Base-by-base conservation (phyloP, 1,284 basidiomycete species). In the Tilletia caries region DNA sequence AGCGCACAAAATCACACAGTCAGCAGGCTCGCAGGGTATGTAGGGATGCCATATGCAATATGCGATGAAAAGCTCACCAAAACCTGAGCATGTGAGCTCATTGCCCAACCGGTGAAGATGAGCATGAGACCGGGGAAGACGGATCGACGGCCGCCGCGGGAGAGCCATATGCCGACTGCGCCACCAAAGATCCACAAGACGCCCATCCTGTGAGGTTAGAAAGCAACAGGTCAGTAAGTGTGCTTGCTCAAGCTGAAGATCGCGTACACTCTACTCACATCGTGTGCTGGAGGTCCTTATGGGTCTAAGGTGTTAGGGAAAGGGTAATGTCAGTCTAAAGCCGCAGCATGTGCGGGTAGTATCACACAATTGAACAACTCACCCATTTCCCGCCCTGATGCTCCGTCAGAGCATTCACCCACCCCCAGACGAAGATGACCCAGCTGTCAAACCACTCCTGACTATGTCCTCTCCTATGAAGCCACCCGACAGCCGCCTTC, bases 231-330 rank as follows among this genome's bases (percentile, higher is more conserved):
- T 25, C 13, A 54, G 52, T 8, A 6, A 27, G 23, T 2, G 25
- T 27, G 1, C 52, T 29, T 13, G n/a, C 25, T 54, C 48, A 4
- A n/a, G 6, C 48, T 1, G 3, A 13, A 4, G 10, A 20, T 8
- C 13, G 48, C 48, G 48, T 6, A 6, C 48, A 20, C 25, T 2
- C 25, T 27, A 2, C 52, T 54, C 52, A 54, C 52, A 83, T 85
- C 90, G 92, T 95, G 83, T 96, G 93, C 79, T 96, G 93, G 90
- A 95, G 91, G 81, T 96, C 92, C 83, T 95, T 95, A 73, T 91
- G 90, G 10, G 91, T 91, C 52, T 54, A 41, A 1, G 10, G 15
- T 41, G 37, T 6, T 10, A 2, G 37, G 15, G 8, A 15, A 1
- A 41, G 37, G 10, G 37, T 41, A 41, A 41, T 6, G 37, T 41